Base-by-base conservation (phyloP, 495 filamentous ascomycete species). In the Friedmanniomyces simplex region DNA sequence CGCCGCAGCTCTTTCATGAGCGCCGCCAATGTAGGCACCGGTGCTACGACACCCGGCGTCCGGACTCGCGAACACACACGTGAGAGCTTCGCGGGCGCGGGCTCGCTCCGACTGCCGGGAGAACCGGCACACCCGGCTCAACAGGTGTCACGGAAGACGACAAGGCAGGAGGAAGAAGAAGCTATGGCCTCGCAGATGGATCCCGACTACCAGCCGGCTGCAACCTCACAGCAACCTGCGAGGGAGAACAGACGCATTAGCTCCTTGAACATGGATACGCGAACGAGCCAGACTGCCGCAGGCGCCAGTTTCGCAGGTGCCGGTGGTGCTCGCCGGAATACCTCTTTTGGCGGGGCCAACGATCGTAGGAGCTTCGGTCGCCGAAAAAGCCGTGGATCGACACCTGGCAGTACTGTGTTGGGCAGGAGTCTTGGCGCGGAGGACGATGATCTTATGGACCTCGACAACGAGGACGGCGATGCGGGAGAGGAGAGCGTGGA, bases 231-330 rank as follows among this genome's bases (percentile, higher is more conserved):
- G 39, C 80, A 81, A 18, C 82, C 83, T 3, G 75, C 81, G 21
- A 83, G 87, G 68, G 82, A 88, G 42, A 93, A 89, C 13, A 79
- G 93, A 30, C 79, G 93, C 28, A 89, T 97, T 21, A 97, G 93
- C 69, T 96, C 93, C 36, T 75, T 97, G 58, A 79, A 97, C 52
- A 87, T 93, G n/a, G 86, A 89, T 48, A 88, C 91, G 54, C 78
- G 86, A 52, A 75, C 84, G 2, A 79, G 82, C 20, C 70, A 62
- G 24, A 10, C 34, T 53, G 51, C 18, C 1, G 52, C 26, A 13
- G 39, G 6, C 16, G 47, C 28, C 54, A 72, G 72, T 69, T 78
- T 73, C 20, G 75, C 64, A 28, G 69, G 69, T 21, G 56, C 70
- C 43, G 69, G 71, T 66, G 78, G 78, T 5, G n/a, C 12, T 12